A percentile compares a stretch with the other conserved stretches of the same genome.
These are phyloP conservation scores for Solanum ossicruentum DNA, from an alignment of 257 asterid genomes.

Conservation along the genomic window DNA sequence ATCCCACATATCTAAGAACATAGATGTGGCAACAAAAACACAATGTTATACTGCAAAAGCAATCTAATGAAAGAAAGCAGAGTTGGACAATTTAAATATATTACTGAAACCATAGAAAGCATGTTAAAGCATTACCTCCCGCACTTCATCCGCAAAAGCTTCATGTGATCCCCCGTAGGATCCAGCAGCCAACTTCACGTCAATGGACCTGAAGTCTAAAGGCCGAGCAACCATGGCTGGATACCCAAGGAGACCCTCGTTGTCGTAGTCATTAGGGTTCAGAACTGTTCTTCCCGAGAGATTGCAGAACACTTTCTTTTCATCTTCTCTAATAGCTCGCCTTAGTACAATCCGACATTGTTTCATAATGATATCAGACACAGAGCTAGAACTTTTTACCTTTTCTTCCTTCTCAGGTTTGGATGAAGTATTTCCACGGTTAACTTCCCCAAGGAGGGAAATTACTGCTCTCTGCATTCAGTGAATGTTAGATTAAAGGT, in stretches of 20 bases:
- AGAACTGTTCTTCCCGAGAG: conserved; percentile 60
- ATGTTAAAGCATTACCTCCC: conserved; percentile 46
- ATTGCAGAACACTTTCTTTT: conserved; percentile 80
- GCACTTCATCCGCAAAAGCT: conserved; percentile 84
- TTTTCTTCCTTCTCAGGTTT: conserved; percentile 67
- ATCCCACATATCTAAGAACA: neutral
- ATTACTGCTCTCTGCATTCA: conserved; percentile 78
- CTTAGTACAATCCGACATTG: conserved; percentile 86
- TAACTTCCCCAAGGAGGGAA: conserved; percentile 52
- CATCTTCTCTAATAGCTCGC: conserved; percentile 53
- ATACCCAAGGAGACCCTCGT: conserved; percentile 77
- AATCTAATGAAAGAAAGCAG: neutral
- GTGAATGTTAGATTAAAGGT: conserved; percentile 1
- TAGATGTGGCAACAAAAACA: neutral
- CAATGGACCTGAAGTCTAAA: conserved; percentile 83
- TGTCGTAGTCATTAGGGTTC: conserved; percentile 64
- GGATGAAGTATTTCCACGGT: conserved; percentile 34
- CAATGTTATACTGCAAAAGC: neutral
- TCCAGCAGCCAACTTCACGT: conserved; percentile 84
- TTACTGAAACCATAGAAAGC: neutral
- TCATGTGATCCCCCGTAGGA: conserved; percentile 83
- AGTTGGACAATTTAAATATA: neutral
- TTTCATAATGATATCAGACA: conserved; percentile 60
- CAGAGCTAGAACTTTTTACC: conserved; percentile 28
- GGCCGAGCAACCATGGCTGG: conserved; percentile 96